Evolutionary conservation across 352 stramenopile species (phyloP).

Genomic region (Phytophthora fragariaefolia): DNA sequence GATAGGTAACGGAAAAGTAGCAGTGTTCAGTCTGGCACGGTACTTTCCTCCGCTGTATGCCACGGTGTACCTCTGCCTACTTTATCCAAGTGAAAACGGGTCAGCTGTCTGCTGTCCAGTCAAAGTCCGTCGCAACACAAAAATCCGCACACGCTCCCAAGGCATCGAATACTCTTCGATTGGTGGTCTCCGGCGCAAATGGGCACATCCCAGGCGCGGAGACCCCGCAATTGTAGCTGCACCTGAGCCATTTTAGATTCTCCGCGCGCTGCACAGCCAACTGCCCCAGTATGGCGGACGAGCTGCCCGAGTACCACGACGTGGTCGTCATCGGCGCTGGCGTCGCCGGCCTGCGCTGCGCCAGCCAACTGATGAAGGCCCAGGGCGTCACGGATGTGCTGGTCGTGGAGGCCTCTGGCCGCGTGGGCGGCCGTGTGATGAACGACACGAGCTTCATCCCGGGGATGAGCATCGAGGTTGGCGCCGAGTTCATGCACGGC

Average conservation of each 20-base stretch:
- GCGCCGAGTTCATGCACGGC: slow-evolving; percentile 78
- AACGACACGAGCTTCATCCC: slow-evolving; percentile 69
- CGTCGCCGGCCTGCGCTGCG: slow-evolving; percentile 70
- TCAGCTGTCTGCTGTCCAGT: slow-evolving; percentile 37
- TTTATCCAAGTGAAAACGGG: slow-evolving; percentile 14
- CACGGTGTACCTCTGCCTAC: slow-evolving; percentile 18
- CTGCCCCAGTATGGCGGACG: slow-evolving; percentile 33
- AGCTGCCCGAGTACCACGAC: slow-evolving; percentile 50
- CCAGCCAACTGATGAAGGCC: slow-evolving; percentile 60
- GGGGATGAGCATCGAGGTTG: slow-evolving; percentile 76
- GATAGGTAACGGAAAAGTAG: neutral
- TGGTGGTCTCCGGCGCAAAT: slow-evolving; percentile 26
- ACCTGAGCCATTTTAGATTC: slow-evolving; percentile 32
- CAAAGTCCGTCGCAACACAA: slow-evolving; percentile 18
- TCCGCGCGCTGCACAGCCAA: neutral
- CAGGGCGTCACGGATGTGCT: slow-evolving; percentile 71
- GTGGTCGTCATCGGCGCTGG: slow-evolving; percentile 79
- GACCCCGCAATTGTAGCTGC: neutral
- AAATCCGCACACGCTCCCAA: slow-evolving; percentile 17
- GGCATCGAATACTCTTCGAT: slow-evolving; percentile 27
- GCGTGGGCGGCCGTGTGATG: slow-evolving; percentile 73
- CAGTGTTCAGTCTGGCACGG: slow-evolving; percentile 27
- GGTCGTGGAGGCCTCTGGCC: slow-evolving; percentile 74
- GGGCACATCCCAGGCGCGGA: neutral
- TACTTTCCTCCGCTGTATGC: neutral